Base-by-base conservation (phyloP, 2,329 filamentous ascomycete genomes). In the Exophiala mesophila region DNA sequence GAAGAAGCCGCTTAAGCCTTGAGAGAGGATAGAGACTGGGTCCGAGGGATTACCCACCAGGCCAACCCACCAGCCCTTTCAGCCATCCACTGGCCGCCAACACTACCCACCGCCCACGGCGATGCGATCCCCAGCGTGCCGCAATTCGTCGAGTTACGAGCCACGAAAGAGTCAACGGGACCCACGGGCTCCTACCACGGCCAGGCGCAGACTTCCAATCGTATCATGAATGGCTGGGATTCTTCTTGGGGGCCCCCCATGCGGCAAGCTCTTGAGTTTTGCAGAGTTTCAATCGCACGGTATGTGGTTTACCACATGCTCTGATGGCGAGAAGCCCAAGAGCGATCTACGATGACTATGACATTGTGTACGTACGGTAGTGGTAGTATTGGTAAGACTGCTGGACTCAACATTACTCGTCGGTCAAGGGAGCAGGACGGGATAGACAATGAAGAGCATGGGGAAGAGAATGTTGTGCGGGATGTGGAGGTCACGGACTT, bases 201-300 rank as follows among this genome's bases (percentile, higher is more conserved):
- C 34, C 44, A 38, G 47, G 39, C 44, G 33, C 47, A 46, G 39
- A 30, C 26, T 50, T 39, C 47, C 44, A 50, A 50, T 50, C 44
- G 40, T 40, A 37, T 36, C 23, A 26, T 12, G 23, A 26, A 26
- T 26, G 23, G 23, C 23, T 26, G 23, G 23, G 23, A 12, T 7
- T 26, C 12, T n/a, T n/a, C 30, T 12, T 26, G 7, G 6, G 23
- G 12, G 7, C 23, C 12, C 23, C 23, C 23, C 23, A 26, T 26
- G 6, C 23, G 23, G 23, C 23, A 26, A 26, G 7, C 23, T 7
- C 23, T 26, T n/a, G n/a, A n/a, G n/a, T n/a, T n/a, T n/a, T n/a
- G n/a, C n/a, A n/a, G n/a, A n/a, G n/a, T n/a, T n/a, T n/a, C n/a
- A n/a, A n/a, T n/a, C n/a, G n/a, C n/a, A n/a, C n/a, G n/a, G n/a